Evolutionary conservation across 352 stramenopile species (phyloP), one percentile per base, ranked within the genome.

Genomic region (Phytopythium chamaehyphon): DNA sequence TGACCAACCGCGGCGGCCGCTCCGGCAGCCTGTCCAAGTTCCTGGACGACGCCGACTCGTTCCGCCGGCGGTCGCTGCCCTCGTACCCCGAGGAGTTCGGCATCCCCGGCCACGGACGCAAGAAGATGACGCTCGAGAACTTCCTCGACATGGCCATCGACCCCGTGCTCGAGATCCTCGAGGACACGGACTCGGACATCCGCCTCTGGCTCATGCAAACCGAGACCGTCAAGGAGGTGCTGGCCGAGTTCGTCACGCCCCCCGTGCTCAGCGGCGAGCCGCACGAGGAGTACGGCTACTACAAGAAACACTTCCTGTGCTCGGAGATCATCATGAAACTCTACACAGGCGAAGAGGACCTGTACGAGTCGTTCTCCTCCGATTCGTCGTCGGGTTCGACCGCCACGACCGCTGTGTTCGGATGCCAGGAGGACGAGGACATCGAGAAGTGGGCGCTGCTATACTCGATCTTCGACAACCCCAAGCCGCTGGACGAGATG

Each of bases 321-420:
- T 94, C 84, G 1, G 84, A 94, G 69, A 92, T 94, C 60, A 92
- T 94, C 51, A 94, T 94, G 84, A 91, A 90, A 56, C 69, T 94
- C 5, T 94, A 94, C 66, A 93, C 84, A 21, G 84, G 84, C 28
- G 84, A 94, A 47, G 84, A 94, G 36, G 84, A 94, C 46, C 50
- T 94, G 54, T 94, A 94, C 64, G 81, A 94, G 52, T 94, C 84
- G 15, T 94, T 94, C 51, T 92, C 81, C 36, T 91, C 79, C 0
- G 81, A 90, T 54, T 91, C 81, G 15, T 89, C 77, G 31, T 86
- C 76, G 1, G 84, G 82, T 0, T 94, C 84, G 0, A 70, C 72
- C 2, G 69, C 73, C 15, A 69, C 72, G 2, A 84, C 69, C 3
- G 73, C 83, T 0, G 81, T 91, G 6, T 94, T 94, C 58, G 84